These are phyloP conservation scores for Boletus coccyginus DNA, from an alignment of 768 basidiomycete species.

Conservation along the genomic window DNA sequence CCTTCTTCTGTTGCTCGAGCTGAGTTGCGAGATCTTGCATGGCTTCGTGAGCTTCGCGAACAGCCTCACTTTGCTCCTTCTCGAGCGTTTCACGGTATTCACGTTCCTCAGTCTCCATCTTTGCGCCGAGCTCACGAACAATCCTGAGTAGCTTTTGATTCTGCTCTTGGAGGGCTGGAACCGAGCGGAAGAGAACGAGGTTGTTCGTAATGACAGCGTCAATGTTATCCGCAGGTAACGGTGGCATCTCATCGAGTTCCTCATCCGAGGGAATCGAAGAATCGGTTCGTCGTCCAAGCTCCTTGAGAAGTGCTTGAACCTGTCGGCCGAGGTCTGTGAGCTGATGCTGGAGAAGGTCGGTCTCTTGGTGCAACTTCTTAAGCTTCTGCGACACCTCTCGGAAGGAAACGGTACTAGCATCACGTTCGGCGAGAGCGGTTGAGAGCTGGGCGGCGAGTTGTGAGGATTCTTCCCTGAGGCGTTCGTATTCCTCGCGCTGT, in stretches of 20 bases:
- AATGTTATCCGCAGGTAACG: conserved; percentile 51
- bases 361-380: conserved; percentile 55
- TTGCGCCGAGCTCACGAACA: conserved; percentile 74
- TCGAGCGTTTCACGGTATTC: conserved; percentile 71
- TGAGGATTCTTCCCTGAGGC: conserved; percentile 73
- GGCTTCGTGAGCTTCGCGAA: conserved; percentile 85
- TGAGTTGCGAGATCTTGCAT: conserved; percentile 77
- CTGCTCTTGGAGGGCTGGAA: conserved; percentile 81
- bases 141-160: conserved; percentile 87
- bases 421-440: conserved; percentile 72
- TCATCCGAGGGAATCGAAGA: conserved; percentile 75
- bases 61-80: conserved; percentile 72
- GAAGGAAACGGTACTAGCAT: conserved; percentile 52
- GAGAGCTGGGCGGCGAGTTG: conserved; percentile 81
- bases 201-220: conserved; percentile 85
- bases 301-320: conserved; percentile 73
- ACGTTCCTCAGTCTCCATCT: conserved; percentile 83
- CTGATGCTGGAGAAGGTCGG: conserved; percentile 68
- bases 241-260: conserved; percentile 48
- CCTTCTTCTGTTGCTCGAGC: conserved; percentile 74
- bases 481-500: conserved; percentile 87
- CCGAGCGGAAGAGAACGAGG: conserved; percentile 81
- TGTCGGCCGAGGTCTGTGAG: conserved; percentile 83
- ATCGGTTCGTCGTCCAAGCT: conserved; percentile 80
- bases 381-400: conserved; percentile 65